Percentiles rank a stretch among this genome's conserved stretches.
phyloP scores from a whole-genome alignment of 2,329 filamentous ascomycete species.

The Camillea tinctor region DNA sequence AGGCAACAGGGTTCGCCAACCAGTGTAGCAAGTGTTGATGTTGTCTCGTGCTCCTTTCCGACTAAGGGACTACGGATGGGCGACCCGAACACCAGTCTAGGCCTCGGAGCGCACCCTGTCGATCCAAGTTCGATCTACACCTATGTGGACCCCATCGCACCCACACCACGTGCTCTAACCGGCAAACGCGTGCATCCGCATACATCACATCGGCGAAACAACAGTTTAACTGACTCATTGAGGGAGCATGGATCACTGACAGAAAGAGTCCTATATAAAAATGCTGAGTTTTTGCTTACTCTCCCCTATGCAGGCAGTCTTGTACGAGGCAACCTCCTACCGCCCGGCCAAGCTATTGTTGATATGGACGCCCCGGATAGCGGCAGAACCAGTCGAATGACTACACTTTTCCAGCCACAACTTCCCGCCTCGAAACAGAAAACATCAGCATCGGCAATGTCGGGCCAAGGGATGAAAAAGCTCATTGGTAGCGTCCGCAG shows the following conservation, averaged over 20 bases:
- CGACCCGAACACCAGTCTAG: conserved; percentile 40
- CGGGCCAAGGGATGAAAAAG: conserved; percentile 76
- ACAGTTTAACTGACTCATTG: conserved; percentile 82
- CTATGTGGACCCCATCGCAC: conserved; percentile 51
- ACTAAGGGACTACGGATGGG: conserved; percentile 45
- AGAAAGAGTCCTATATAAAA: conserved; percentile 51
- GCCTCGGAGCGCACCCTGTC: conserved; percentile 55
- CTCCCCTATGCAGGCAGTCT: conserved; percentile 76
- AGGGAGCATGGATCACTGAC: conserved; percentile 59
- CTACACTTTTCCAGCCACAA: conserved; percentile 50
- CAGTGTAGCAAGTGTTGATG: conserved; percentile 59
- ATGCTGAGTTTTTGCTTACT: conserved; percentile 58
- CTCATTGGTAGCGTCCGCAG: conserved; percentile 83
- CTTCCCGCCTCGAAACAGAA: conserved; percentile 42
- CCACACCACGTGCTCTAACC: conserved; percentile 56
- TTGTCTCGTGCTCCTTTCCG: conserved; percentile 64
- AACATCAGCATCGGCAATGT: conserved; percentile 55
- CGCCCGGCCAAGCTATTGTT: conserved; percentile 79
- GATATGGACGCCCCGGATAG: conserved; percentile 59
- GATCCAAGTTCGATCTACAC: conserved; percentile 49
- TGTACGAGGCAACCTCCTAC: conserved; percentile 81
- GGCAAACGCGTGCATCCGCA: conserved; percentile 59
- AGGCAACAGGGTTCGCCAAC: conserved; percentile 49
- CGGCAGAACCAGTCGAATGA: conserved; percentile 48
- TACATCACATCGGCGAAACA: conserved; percentile 74